Base-by-base conservation (phyloP, 768 basidiomycete species). In the Mycena rosella region DNA sequence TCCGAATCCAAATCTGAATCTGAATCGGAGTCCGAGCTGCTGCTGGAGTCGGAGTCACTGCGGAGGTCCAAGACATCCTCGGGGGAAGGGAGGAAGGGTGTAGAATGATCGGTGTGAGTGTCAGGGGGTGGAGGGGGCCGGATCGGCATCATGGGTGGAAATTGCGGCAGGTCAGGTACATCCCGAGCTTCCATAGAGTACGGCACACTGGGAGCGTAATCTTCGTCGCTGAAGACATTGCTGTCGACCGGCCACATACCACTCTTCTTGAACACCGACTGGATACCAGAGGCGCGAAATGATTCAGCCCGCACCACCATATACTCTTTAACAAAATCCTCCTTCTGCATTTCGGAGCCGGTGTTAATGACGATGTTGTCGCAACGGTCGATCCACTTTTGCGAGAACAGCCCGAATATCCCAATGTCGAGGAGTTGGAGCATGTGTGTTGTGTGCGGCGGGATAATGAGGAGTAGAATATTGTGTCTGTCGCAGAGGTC, bases 401-500 rank as follows among this genome's bases (percentile, higher is more conserved):
- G 48, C 30, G 74, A 71, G 7, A 84, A 56, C 1, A 78, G 80
- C 0, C 74, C 77, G 70, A 85, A 85, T 20, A 80, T 74, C 1
- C 80, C 80, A 65, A 85, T 80, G 74, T 86, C 78, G 40, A 81
- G 78, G 1, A 84, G 83, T 71, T 86, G 85, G 1, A 84, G 78
- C 29, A 71, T 66, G 64, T 85, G 84, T 0, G 83, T 85, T 0
- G 76, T 81, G 47, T 86, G 80, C 24, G 82, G 74, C 2, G 82
- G 85, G 17, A 85, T 75, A 22, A 70, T 76, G 47, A 80, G 75
- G 11, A 84, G 47, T 2, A 76, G 49, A 44, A 86, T 77, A 36
- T 75, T 73, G 58, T 80, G 57, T 45, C 73, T 34, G 5, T 63
- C 29, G 2, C 79, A 82, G 26, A 77, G 57, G 18, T 74, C 49